These are phyloP conservation scores for Fusarium liriodendri DNA, from an alignment of 2,329 filamentous ascomycete species.

Conservation along the genomic window DNA sequence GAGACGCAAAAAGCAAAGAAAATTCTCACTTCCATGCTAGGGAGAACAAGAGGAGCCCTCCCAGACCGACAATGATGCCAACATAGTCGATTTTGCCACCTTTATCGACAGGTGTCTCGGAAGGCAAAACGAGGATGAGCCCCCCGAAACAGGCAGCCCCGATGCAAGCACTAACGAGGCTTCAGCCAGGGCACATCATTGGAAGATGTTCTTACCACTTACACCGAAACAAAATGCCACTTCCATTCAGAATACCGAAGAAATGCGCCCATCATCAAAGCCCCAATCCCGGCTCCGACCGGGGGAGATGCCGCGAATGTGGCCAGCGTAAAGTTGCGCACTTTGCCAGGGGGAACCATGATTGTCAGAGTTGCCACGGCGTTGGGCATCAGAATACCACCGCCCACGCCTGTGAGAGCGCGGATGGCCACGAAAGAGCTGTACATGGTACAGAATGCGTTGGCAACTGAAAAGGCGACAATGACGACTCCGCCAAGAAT, in stretches of 20 bases:
- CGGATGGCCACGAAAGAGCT: constrained; percentile 55
- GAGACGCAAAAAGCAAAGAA: neutral
- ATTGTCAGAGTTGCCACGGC: constrained; percentile 60
- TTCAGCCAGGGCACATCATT: neutral
- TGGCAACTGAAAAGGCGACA: constrained; percentile 54
- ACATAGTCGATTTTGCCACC: constrained; percentile 46
- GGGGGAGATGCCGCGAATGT: constrained; percentile 61
- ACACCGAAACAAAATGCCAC: constrained; percentile 57
- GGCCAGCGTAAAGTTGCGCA: constrained; percentile 57
- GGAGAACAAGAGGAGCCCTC: constrained; percentile 57
- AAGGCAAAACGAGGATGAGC: constrained; percentile 14
- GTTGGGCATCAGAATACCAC: constrained; percentile 62
- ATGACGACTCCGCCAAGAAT: constrained; percentile 56
- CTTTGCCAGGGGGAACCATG: constrained; percentile 57
- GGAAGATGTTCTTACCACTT: constrained; percentile 5
- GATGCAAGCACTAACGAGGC: constrained; percentile 4
- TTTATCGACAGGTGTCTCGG: constrained; percentile 32
- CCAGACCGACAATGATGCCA: constrained; percentile 54
- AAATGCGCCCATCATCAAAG: constrained; percentile 54
- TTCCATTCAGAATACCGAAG: constrained; percentile 44
- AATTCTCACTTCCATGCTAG: constrained; percentile 59
- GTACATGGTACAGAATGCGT: constrained; percentile 55
- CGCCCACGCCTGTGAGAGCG: constrained; percentile 59
- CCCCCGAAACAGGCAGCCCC: constrained; percentile 5
- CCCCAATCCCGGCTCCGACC: constrained; percentile 57